Evolutionary conservation across 305 asterid genomes (phyloP).

Genomic region (Fraxinus greggii): DNA sequence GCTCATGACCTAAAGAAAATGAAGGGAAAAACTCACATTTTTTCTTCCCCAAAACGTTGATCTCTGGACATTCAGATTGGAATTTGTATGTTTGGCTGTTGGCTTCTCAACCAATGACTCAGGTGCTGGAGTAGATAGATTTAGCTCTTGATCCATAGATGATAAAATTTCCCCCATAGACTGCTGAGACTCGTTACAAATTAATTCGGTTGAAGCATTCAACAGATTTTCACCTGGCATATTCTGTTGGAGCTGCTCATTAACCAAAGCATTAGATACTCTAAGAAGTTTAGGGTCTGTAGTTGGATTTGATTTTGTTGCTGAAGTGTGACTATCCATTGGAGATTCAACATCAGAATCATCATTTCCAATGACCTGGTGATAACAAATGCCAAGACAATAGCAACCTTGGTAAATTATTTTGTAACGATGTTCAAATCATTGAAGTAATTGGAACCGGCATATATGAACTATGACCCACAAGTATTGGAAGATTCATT

Average conservation of each 20-base stretch:
- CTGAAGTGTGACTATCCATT: slow-evolving; percentile 35
- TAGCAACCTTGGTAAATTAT: slow-evolving; percentile 15
- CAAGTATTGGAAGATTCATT: not conserved
- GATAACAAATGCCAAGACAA: slow-evolving; percentile 28
- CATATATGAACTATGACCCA: slow-evolving; percentile 13
- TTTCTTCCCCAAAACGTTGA: slow-evolving; percentile 86
- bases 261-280: slow-evolving; percentile 45
- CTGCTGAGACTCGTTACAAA: slow-evolving; percentile 61
- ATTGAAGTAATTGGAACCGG: slow-evolving; percentile 8
- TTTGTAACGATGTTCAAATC: not conserved
- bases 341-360: slow-evolving; percentile 73
- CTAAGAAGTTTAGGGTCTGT: slow-evolving; percentile 41
- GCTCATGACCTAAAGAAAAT: not conserved
- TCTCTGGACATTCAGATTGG: slow-evolving; percentile 60
- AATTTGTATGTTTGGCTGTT: slow-evolving; percentile 41
- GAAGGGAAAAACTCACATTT: slow-evolving; percentile 55
- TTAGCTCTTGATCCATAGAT: slow-evolving; percentile 69
- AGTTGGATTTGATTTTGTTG: slow-evolving; percentile 39
- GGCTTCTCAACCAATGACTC: slow-evolving; percentile 58
- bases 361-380: slow-evolving; percentile 66
- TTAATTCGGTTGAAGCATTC: slow-evolving; percentile 47
- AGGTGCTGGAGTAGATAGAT: slow-evolving; percentile 52
- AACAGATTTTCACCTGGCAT: slow-evolving; percentile 39
- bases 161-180: slow-evolving; percentile 77
- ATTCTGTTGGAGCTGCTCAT: slow-evolving; percentile 52